Percentiles rank a stretch among this genome's conserved stretches.
phyloP scores from a whole-genome alignment of 116 monocot species.

The Papilionanthe hybrid region DNA sequence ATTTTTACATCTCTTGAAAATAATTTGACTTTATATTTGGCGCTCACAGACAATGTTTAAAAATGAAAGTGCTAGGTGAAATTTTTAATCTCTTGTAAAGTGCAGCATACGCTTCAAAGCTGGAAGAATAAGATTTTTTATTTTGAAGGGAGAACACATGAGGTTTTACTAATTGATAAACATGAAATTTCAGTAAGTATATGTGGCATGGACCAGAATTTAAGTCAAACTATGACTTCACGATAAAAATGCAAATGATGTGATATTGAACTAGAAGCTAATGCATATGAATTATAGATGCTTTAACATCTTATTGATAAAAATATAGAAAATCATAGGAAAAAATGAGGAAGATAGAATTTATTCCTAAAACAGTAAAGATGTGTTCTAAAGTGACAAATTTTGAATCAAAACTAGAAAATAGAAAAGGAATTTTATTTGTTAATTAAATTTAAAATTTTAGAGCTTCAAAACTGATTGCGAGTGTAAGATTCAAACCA shows the following conservation, averaged over 20 bases:
- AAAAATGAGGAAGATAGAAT: no score
- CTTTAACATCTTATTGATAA: no score
- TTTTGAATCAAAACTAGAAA: no score
- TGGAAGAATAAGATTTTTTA: neutral
- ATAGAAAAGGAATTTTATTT: no score
- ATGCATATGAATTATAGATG: no score
- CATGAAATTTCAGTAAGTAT: neutral
- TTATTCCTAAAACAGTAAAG: no score
- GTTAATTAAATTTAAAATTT: no score
- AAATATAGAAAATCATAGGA: no score
- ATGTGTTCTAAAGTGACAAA: no score
- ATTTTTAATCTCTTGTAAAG: neutral
- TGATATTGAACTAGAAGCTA: no score
- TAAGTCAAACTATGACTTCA: neutral
- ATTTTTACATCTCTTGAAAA: neutral
- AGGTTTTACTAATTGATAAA: neutral
- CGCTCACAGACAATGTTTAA: neutral
- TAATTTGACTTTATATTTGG: neutral
- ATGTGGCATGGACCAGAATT: neutral
- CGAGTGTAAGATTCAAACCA: neutral
- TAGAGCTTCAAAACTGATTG: neutral
- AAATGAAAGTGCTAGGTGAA: neutral
- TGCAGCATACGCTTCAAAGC: neutral
- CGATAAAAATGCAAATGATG: no score
- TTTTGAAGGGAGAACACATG: neutral